Evolutionary conservation across 2,329 filamentous ascomycete species (phyloP), one percentile per base, ranked within the genome.

Genomic region (Cercospora zeina): DNA sequence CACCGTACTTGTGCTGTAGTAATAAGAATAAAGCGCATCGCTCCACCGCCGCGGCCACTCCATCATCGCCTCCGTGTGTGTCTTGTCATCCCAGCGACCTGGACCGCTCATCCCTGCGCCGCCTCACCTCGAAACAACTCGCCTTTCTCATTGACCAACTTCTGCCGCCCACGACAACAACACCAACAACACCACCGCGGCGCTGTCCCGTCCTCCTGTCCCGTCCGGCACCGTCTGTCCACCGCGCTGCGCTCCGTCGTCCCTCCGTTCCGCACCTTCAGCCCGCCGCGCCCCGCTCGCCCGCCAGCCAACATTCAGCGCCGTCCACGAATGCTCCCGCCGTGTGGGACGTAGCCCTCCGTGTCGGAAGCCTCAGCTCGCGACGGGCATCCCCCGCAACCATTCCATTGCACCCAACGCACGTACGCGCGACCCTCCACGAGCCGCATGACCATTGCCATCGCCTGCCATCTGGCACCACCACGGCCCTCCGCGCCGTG

Each of bases 271-370:
- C 24, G n/a, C n/a, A n/a, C n/a, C n/a, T n/a, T n/a, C n/a, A n/a
- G n/a, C n/a, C n/a, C n/a, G n/a, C 6, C 6, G 24, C 24, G 24
- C 24, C 3, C 24, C 24, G 24, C 31, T 36, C 54, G 59, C 54
- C 60, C 60, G 47, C 37, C 54, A 57, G 56, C 60, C 55, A 57
- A 47, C 60, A 62, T 62, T 62, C 60, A 55, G 47, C 47, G 47
- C 30, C 47, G 24, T 24, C 47, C 30, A 51, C 47, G 47, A 21
- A 51, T 45, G 39, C 39, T 45, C 10, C 19, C 16, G 19, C 39
- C 49, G 16, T 37, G 21, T 54, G 50, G 60, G 49, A 62, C 24
- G 30, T 62, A 62, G 60, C 14, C 14, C 27, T 50, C 27, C 47
- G 47, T 50, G 45, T 19, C 45, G 45, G 21, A 24, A 50, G 16